Evolutionary conservation across 2,329 filamentous ascomycete species (phyloP), one percentile per base, ranked within the genome.

Genomic region (Dothistroma pini): DNA sequence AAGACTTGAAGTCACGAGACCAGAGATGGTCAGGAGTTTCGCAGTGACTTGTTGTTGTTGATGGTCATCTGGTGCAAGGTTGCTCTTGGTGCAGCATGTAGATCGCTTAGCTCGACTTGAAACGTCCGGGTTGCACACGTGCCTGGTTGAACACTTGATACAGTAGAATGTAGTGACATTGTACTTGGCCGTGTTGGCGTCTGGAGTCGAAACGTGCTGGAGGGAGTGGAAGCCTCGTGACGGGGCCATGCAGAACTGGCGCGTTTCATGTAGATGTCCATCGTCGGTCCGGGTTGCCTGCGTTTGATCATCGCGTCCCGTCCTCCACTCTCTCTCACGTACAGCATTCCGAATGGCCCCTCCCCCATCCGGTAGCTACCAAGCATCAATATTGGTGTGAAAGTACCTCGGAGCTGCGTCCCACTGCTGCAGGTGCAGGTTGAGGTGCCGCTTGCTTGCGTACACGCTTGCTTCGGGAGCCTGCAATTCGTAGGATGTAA

Each of bases 371-470:
- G 25, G 25, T 10, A 21, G 7, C 21, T 52, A 10, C 5, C n/a
- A 25, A 25, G 25, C n/a, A 19, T 22, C 25, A 16, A 52, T 52
- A n/a, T n/a, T n/a, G n/a, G 49, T 25, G n/a, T 6, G 25, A 29
- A 19, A 38, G 44, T 58, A 54, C 56, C 34, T 58, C 49, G 56
- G 56, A 58, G 54, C 56, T 47, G 35, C 56, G 56, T 58, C 49
- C 54, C 56, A 54, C 32, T 19, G 50, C 25, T 11, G 25, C n/a
- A n/a, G n/a, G n/a, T n/a, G n/a, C n/a, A n/a, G n/a, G n/a, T n/a
- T n/a, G n/a, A n/a, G n/a, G n/a, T n/a, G n/a, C 9, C 50, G 4
- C 16, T 11, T 32, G 25, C 50, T 53, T 29, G 25, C 25, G 25
- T 29, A 6, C 25, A 29, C 25, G 50, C 50, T 25, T 50, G 21